Evolutionary conservation across 805 yeast species (phyloP), one percentile per base, ranked within the genome.

Genomic region (Kregervanrija delftensis): DNA sequence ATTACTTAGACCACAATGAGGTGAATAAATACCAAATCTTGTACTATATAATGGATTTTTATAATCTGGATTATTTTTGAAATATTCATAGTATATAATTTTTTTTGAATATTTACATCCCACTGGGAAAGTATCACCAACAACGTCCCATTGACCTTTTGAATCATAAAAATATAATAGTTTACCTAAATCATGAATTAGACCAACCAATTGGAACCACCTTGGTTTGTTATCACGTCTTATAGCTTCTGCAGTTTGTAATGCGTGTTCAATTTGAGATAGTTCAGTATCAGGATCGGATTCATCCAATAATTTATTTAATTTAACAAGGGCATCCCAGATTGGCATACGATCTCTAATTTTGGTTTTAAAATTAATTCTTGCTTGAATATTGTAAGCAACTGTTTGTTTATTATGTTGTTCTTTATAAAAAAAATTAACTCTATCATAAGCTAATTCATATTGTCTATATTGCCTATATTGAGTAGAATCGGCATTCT

Each of bases 61-160:
- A 42, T 65, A 67, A 56, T 82, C 89, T 1, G 83, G 83, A 57
- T 82, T 82, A 16, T 65, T 61, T 44, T 72, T 68, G 59, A 82
- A 82, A 49, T 72, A 76, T 33, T 79, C 82, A 37, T 79, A 73
- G 51, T 76, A 77, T 11, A 82, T 81, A 40, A 77, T 79, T 49
- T 74, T 72, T 46, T 73, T 73, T 53, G 77, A 79, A 54, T 72
- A 81, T 47, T 72, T 71, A 58, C 89, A 82, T 3, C 89, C 89
- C 22, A 82, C 86, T 0, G 88, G 86, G 54, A 82, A 82, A 3
- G 88, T 82, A 57, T 82, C 89, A 5, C 89, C 89, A 15, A 82
- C 89, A 30, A 82, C 89, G 56, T 82, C 87, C 88, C 88, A 82
- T 58, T 82, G 88, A 8, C 88, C 88, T 52, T 77, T 71, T 11